Percentiles rank a stretch among this genome's conserved stretches.
phyloP scores from a whole-genome alignment of 2,329 filamentous ascomycete genomes.

The Arthroderma uncinatum region DNA sequence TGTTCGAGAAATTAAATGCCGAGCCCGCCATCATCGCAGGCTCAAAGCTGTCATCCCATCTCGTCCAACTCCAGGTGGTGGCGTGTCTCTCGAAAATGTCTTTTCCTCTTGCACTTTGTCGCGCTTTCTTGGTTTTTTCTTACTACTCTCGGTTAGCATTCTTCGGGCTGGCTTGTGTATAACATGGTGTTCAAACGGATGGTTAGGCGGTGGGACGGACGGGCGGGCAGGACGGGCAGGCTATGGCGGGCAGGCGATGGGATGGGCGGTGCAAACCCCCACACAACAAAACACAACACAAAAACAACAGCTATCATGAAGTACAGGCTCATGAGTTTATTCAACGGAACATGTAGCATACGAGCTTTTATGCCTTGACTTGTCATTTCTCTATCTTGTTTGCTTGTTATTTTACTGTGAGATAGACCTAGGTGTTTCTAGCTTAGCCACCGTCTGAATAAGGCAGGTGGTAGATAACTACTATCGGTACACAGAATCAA shows the following conservation, averaged over 20 bases:
- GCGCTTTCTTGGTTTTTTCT: background rate
- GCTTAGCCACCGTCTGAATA: too few species aligned
- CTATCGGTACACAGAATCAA: too few species aligned
- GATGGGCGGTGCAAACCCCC: background rate
- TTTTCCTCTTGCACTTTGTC: background rate
- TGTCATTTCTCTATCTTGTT: too few species aligned
- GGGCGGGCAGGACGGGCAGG: background rate
- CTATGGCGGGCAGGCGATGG: too few species aligned
- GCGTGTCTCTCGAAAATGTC: background rate
- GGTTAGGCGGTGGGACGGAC: background rate
- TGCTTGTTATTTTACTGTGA: too few species aligned
- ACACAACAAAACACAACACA: background rate
- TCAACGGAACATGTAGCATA: too few species aligned
- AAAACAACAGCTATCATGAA: background rate
- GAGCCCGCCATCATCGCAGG: background rate
- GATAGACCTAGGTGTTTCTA: too few species aligned
- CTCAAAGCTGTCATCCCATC: background rate
- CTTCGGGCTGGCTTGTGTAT: background rate
- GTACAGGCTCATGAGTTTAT: background rate
- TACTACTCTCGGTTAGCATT: background rate
- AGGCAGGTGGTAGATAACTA: too few species aligned
- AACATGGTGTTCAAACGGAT: background rate
- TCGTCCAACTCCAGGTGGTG: background rate
- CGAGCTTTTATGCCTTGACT: too few species aligned
- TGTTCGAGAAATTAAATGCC: background rate